Base-by-base conservation (phyloP, 2,329 filamentous ascomycete species). In the Raffaelea arxii region DNA sequence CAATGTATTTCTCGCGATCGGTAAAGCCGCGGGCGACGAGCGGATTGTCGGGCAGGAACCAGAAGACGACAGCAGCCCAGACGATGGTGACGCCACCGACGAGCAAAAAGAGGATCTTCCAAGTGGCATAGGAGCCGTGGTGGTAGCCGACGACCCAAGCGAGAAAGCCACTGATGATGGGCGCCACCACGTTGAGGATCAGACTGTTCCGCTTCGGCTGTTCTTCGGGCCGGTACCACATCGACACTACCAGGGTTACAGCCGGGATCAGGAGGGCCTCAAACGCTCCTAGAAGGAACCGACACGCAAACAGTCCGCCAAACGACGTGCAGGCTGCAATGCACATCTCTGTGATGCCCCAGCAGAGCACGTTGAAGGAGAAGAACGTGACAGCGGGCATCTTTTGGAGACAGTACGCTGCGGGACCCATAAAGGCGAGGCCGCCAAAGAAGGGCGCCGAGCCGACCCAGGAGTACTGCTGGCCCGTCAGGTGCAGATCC, bases 51-150 rank as follows among this genome's bases (percentile, higher is more conserved):
- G 50, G 52, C 46, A 59, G 48, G 40, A 54, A 54, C 6, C 50
- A 43, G 36, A 44, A 55, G 14, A 56, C 53, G 3, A 57, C 48
- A 5, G 42, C 46, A 4, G 55, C 49, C 55, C 56, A 57, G 18
- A 53, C 23, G 16, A 51, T 49, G 1, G 55, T 58, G 19, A 59
- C 50, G 11, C 38, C 49, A 16, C 56, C 55, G 18, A 56, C 43
- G 21, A 55, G 49, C n/a, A 59, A 18, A 42, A 58, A 58, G 16
- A 59, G 55, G 30, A 53, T 55, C 43, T 58, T 58, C 56, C 56
- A 59, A 2, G 54, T 48, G 9, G 45, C n/a, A 54, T 55, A 10
- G 32, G 21, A 14, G 54, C 53, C 12, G 16, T 19, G 40, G 36
- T 56, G 47, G 43, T 56, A 56, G 43, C 56, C 49, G 27, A 55